Evolutionary conservation across 2,329 filamentous ascomycete species (phyloP).

Genomic region (Phyllosticta citriasiana): DNA sequence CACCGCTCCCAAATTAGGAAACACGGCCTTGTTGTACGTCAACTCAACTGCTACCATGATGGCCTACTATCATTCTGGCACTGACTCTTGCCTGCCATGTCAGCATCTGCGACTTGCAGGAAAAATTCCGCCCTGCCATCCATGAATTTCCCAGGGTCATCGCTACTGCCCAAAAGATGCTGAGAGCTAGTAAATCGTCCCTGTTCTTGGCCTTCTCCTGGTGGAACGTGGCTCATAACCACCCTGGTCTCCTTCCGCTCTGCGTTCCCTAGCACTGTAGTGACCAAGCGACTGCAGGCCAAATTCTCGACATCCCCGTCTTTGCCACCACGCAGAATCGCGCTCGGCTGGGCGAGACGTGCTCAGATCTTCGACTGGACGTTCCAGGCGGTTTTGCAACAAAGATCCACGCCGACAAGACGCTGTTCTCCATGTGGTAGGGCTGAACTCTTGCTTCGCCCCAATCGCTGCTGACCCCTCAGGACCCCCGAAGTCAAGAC

Average conservation of each 20-base stretch:
- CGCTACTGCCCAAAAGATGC: conserved; percentile 42
- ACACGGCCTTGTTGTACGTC: conserved; percentile 32
- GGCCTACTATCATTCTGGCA: neutral
- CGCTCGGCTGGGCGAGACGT: conserved; percentile 68
- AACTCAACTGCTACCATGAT: neutral
- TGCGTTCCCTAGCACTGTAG: neutral
- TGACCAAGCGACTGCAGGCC: conserved; percentile 19
- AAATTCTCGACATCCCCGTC: conserved; percentile 63
- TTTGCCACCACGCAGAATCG: conserved; percentile 80
- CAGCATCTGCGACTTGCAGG: conserved; percentile 90
- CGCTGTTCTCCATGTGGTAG: conserved; percentile 67
- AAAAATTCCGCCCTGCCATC: conserved; percentile 79
- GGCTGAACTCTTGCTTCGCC: conserved; percentile 10
- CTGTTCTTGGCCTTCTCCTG: neutral
- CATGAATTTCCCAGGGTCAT: conserved; percentile 71
- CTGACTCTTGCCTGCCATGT: neutral
- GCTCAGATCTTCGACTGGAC: conserved; percentile 55
- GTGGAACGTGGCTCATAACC: neutral
- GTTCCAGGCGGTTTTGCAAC: conserved; percentile 41
- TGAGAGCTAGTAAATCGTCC: conserved; percentile 34
- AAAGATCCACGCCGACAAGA: conserved; percentile 66
- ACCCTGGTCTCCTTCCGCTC: neutral
- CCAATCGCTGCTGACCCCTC: conserved; percentile 18
- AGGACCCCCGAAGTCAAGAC: conserved; percentile 16
- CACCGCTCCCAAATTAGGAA: conserved; percentile 15